These are phyloP conservation scores for Phytophthora hybrid DNA, from an alignment of 352 stramenopile species.

Conservation along the genomic window DNA sequence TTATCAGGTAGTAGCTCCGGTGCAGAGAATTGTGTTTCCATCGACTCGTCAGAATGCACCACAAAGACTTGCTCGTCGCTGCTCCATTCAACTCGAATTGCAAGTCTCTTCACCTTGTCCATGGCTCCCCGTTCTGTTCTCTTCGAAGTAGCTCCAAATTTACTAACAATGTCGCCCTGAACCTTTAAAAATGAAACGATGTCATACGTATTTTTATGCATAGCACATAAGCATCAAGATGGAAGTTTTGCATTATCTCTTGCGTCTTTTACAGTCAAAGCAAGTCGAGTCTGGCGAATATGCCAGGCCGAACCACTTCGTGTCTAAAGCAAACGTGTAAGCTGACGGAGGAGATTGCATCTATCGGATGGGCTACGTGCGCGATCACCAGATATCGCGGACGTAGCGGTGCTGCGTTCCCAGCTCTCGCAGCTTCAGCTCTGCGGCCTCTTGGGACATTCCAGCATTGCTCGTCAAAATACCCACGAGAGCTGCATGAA, in stretches of 20 bases:
- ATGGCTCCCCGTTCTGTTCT: background rate
- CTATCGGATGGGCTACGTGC: slow-evolving; percentile 12
- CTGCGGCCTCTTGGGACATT: slow-evolving; percentile 61
- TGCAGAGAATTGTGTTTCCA: slow-evolving; percentile 11
- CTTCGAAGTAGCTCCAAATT: background rate
- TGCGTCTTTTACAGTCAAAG: slow-evolving; percentile 16
- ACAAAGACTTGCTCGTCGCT: slow-evolving; percentile 14
- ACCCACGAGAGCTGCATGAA: slow-evolving; percentile 86
- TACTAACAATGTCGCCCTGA: background rate
- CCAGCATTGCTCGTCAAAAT: slow-evolving; percentile 80
- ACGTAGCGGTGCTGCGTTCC: slow-evolving; percentile 85
- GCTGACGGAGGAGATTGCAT: slow-evolving; percentile 46
- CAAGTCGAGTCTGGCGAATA: slow-evolving; percentile 13
- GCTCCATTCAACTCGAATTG: slow-evolving; percentile 16
- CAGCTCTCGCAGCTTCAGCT: slow-evolving; percentile 67
- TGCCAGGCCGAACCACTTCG: slow-evolving; percentile 10
- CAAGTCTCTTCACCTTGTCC: slow-evolving; percentile 11
- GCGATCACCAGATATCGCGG: slow-evolving; percentile 87
- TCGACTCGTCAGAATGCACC: slow-evolving; percentile 14
- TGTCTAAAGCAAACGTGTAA: background rate
- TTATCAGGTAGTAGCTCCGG: background rate
- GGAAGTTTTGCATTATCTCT: slow-evolving; percentile 13
- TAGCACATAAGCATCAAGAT: too few species aligned
- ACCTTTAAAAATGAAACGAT: slow-evolving; percentile 5
- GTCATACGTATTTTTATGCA: too few species aligned